Percentiles rank a stretch among this genome's conserved stretches.
Evolutionary conservation across 768 basidiomycete species (phyloP).

Genomic region (Russula compacta): DNA sequence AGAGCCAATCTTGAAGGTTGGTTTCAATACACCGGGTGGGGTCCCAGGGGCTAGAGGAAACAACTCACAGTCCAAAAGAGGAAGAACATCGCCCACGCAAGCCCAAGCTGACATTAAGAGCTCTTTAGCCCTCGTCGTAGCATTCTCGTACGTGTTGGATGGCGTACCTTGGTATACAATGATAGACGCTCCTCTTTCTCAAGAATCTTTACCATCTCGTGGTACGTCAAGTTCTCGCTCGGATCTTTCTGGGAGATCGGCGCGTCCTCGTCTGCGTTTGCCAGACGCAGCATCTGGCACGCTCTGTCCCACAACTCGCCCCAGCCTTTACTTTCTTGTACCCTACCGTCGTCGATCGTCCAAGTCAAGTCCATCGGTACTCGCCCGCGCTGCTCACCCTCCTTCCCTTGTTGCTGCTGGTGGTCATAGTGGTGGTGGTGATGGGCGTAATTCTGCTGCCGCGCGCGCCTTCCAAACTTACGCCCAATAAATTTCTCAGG

Average conservation of each 20-base stretch:
- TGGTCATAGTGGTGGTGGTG: background rate
- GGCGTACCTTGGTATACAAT: constrained; percentile 43
- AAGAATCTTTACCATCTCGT: constrained; percentile 19
- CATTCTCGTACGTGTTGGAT: background rate
- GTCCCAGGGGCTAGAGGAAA: background rate
- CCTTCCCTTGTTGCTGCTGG: background rate
- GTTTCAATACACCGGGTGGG: background rate
- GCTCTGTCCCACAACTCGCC: constrained; percentile 2
- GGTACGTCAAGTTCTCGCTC: constrained; percentile 12
- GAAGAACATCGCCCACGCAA: constrained; percentile 55
- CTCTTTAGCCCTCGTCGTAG: background rate
- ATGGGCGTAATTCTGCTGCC: background rate
- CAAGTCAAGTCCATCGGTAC: constrained; percentile 9
- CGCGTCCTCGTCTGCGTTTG: background rate
- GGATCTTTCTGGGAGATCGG: background rate
- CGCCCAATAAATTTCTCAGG: constrained; percentile 35
- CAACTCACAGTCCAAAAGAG: constrained; percentile 65
- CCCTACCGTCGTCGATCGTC: constrained; percentile 2
- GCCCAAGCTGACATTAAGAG: constrained; percentile 27
- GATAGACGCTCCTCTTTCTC: constrained; percentile 41
- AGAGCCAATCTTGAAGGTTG: constrained; percentile 47
- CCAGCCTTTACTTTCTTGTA: background rate
- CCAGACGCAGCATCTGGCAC: background rate
- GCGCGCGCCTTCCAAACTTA: constrained; percentile 10
- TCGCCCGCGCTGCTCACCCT: background rate